Conservation (phyloP, 495 filamentous ascomycete species). For the Penicillium taxi region DNA sequence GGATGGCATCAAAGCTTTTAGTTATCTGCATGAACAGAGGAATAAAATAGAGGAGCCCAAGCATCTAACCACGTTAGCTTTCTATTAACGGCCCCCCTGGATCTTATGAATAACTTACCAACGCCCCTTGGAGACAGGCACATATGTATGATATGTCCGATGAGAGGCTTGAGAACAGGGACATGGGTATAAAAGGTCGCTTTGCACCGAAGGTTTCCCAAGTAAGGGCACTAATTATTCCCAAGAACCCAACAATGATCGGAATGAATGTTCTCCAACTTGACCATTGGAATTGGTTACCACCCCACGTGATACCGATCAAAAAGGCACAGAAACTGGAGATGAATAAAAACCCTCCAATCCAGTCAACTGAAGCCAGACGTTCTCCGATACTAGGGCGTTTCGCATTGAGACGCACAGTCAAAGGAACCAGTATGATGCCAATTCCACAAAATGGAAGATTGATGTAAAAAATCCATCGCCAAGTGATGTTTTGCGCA, state of each 20-base stretch:
- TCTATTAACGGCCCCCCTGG: no score
- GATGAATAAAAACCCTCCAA: conserved; percentile 41
- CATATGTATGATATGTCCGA: neutral
- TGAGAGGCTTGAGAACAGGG: neutral
- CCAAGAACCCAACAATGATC: conserved; percentile 32
- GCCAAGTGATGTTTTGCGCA: conserved; percentile 15
- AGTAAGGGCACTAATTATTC: conserved; percentile 19
- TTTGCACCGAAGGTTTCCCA: conserved; percentile 40
- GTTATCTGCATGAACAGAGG: neutral
- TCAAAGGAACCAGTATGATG: conserved; percentile 9
- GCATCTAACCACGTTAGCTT: no score
- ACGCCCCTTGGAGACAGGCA: neutral
- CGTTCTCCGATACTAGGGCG: conserved; percentile 17
- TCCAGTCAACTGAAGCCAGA: conserved; percentile 26
- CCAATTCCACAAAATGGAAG: conserved; percentile 16
- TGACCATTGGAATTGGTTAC: conserved; percentile 44
- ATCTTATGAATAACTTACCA: no score
- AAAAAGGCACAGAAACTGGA: conserved; percentile 28
- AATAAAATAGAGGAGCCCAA: conserved; percentile 3
- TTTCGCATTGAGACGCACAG: conserved; percentile 6
- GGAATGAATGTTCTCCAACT: conserved; percentile 40
- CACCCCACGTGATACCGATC: conserved; percentile 51
- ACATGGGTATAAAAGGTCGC: conserved; percentile 13
- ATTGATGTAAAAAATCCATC: conserved; percentile 26
- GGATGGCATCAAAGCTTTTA: neutral